Conservation (phyloP, 78 protist species). For the Isochrysis galbana region DNA sequence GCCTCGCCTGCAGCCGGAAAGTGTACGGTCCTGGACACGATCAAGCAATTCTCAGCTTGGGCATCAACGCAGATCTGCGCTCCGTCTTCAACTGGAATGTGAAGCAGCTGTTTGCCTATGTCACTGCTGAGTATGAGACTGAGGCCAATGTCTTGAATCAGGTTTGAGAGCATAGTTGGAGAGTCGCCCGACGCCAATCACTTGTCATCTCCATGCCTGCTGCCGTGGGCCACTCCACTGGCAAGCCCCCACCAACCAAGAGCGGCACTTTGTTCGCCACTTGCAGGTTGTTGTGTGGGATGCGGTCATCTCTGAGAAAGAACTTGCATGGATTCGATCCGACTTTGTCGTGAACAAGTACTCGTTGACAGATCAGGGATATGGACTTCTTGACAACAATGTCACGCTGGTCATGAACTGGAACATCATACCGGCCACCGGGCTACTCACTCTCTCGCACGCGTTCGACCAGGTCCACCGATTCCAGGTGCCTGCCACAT, state of each 20-base stretch:
- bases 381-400: background rate
- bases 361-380: background rate
- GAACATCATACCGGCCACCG: background rate
- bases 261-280: no score
- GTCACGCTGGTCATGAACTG: constrained; percentile 1
- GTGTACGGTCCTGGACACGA: constrained; percentile 7
- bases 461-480: background rate
- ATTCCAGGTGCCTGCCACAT: background rate
- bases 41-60: constrained; percentile 11
- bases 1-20: no score
- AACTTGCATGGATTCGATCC: background rate
- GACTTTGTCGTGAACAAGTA: background rate
- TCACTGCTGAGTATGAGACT: constrained; percentile 52
- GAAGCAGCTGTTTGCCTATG: constrained; percentile 57
- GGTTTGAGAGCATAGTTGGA: no score
- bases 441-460: background rate
- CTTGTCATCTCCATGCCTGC: no score
- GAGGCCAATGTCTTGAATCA: background rate
- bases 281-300: constrained; percentile 31
- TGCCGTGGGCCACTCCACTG: no score
- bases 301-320: background rate
- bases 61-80: constrained; percentile 52
- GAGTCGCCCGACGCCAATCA: no score
- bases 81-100: constrained; percentile 63
- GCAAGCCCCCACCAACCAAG: no score